A percentile compares a stretch with the other conserved stretches of the same genome.
Evolutionary conservation across 2,329 filamentous ascomycete genomes (phyloP).

Genomic region (Onygenales sp.): DNA sequence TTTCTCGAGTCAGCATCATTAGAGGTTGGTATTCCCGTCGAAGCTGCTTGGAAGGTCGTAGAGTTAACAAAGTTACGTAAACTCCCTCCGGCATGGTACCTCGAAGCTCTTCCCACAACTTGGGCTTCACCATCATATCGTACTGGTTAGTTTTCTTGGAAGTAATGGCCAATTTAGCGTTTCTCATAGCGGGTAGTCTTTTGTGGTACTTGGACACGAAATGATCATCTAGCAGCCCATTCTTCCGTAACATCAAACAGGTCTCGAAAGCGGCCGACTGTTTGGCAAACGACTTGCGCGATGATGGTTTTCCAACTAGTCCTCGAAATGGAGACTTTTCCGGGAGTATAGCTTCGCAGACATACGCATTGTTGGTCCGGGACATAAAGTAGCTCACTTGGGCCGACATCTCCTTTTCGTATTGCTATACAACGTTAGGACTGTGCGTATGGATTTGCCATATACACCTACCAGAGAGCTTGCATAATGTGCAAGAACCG

Average conservation of each 20-base stretch:
- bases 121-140: slow-evolving; percentile 68
- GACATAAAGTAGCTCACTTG: slow-evolving; percentile 55
- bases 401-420: slow-evolving; percentile 38
- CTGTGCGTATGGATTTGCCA: background rate
- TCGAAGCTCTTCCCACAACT: slow-evolving; percentile 52
- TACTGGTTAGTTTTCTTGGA: slow-evolving; percentile 68
- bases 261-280: slow-evolving; percentile 81
- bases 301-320: slow-evolving; percentile 52
- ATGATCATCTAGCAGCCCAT: slow-evolving; percentile 60
- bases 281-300: slow-evolving; percentile 69
- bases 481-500: slow-evolving; percentile 63
- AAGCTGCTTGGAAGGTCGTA: slow-evolving; percentile 49
- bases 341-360: slow-evolving; percentile 73
- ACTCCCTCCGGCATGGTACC: slow-evolving; percentile 43
- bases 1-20: slow-evolving; percentile 58
- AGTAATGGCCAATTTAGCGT: slow-evolving; percentile 73
- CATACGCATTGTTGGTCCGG: slow-evolving; percentile 48
- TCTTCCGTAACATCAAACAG: slow-evolving; percentile 59
- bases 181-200: slow-evolving; percentile 70
- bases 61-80: slow-evolving; percentile 52
- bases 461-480: slow-evolving; percentile 47
- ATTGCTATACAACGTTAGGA: slow-evolving; percentile 23
- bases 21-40: slow-evolving; percentile 54
- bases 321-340: slow-evolving; percentile 61
- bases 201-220: slow-evolving; percentile 66